phyloP scores from a whole-genome alignment of 768 basidiomycete species.

The Fibroporia radiculosa region DNA sequence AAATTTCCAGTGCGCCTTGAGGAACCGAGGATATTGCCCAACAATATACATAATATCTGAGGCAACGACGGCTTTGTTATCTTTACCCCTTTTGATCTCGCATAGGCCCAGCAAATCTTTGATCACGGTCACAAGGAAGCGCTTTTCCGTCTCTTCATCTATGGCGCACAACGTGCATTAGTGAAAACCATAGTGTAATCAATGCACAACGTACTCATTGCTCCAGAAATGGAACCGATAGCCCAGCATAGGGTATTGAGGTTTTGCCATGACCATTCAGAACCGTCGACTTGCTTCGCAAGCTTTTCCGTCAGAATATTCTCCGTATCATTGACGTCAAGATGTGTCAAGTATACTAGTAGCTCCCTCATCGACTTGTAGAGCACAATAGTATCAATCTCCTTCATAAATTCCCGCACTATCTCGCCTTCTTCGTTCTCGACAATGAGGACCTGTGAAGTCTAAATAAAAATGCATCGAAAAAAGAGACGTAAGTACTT shows the following conservation, averaged over 20 bases:
- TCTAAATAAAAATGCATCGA: conserved; percentile 4
- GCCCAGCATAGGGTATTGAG: conserved; percentile 99
- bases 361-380: conserved; percentile 99
- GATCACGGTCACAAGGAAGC: conserved; percentile 97
- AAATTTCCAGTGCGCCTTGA: conserved; percentile 99
- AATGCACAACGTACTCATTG: conserved; percentile 74
- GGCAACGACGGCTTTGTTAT: conserved; percentile 98
- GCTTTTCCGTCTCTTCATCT: conserved; percentile 99
- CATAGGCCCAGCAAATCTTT: conserved; percentile 96
- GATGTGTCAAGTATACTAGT: conserved; percentile 93
- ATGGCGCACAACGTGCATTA: not conserved
- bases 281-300: conserved; percentile 92
- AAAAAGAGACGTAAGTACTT: conserved; percentile 15
- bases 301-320: conserved; percentile 96
- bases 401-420: conserved; percentile 98
- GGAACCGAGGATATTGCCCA: conserved; percentile 97
- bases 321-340: conserved; percentile 95
- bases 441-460: conserved; percentile 81
- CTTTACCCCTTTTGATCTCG: conserved; percentile 98
- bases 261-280: conserved; percentile 99
- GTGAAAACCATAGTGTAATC: conserved; percentile 1
- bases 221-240: conserved; percentile 97
- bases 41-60: conserved; percentile 99
- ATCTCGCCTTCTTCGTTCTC: conserved; percentile 99
- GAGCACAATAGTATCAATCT: conserved; percentile 94